phyloP scores from a whole-genome alignment of 768 basidiomycete species.

The Kwoniella dejecticola region DNA sequence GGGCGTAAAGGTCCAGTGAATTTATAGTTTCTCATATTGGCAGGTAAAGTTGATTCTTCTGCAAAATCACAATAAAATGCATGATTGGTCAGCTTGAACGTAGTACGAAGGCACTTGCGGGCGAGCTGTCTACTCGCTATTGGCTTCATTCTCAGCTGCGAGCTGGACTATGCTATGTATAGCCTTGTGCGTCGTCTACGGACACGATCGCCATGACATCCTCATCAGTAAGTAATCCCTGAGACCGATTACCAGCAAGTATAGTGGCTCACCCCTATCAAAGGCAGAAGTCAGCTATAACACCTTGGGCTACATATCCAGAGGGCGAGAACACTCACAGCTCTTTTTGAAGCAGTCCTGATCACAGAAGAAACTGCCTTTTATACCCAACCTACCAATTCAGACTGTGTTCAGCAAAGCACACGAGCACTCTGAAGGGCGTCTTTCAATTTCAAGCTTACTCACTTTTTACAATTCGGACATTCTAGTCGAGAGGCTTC shows the following conservation, averaged over 20 bases:
- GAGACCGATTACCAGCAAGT: background rate
- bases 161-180: slow-evolving; percentile 54
- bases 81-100: no score
- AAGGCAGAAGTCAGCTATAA: slow-evolving; percentile 24
- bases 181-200: slow-evolving; percentile 42
- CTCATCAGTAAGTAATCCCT: no score
- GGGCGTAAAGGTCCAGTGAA: slow-evolving; percentile 81
- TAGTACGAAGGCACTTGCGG: slow-evolving; percentile 1
- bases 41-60: slow-evolving; percentile 81
- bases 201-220: background rate
- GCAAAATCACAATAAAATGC: slow-evolving; percentile 1
- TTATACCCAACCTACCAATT: slow-evolving; percentile 54
- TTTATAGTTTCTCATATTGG: slow-evolving; percentile 64
- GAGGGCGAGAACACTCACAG: slow-evolving; percentile 64
- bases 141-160: slow-evolving; percentile 49
- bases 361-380: slow-evolving; percentile 70
- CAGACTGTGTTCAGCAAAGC: slow-evolving; percentile 2
- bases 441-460: slow-evolving; percentile 25
- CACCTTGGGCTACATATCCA: slow-evolving; percentile 35
- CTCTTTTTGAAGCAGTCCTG: slow-evolving; percentile 95
- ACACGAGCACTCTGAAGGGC: background rate
- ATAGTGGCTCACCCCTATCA: slow-evolving; percentile 39
- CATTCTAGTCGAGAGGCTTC: slow-evolving; percentile 86
- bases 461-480: slow-evolving; percentile 88
- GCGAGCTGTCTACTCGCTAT: slow-evolving; percentile 32